Evolutionary conservation across 306 rosid species (phyloP).

Genomic region (Cotoneaster glaucophyllus): DNA sequence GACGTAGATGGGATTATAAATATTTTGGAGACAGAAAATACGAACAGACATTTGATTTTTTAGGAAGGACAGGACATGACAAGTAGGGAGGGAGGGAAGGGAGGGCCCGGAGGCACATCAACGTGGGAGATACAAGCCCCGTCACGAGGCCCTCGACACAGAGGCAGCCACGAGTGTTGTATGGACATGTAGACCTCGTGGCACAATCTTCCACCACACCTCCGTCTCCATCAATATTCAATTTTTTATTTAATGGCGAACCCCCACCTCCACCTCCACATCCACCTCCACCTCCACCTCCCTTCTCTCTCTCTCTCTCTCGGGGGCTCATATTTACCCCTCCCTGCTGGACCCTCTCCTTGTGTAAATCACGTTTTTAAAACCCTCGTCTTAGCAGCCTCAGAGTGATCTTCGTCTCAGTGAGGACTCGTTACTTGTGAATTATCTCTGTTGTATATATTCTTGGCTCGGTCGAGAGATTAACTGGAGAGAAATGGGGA

Average conservation of each 20-base stretch:
- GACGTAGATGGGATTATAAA: not conserved
- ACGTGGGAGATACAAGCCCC: slow-evolving; percentile 54
- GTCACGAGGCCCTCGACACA: slow-evolving; percentile 26
- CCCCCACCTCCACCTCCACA: not conserved
- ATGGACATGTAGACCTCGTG: slow-evolving; percentile 31
- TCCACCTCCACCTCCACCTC: too few species aligned
- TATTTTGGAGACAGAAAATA: not conserved
- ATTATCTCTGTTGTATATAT: not conserved
- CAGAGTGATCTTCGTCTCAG: not conserved
- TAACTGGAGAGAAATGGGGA: slow-evolving; percentile 42
- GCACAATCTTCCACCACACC: slow-evolving; percentile 43
- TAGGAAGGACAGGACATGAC: not conserved
- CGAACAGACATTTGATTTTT: not conserved
- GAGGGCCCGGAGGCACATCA: not conserved
- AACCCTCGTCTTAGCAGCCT: not conserved
- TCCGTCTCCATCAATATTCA: not conserved
- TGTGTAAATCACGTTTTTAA: not conserved
- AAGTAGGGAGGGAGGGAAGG: not conserved
- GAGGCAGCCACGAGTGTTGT: slow-evolving; percentile 53
- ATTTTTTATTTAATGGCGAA: not conserved
- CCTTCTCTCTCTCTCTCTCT: not conserved
- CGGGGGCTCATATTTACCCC: not conserved
- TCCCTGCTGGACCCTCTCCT: not conserved
- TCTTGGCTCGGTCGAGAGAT: not conserved
- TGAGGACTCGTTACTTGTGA: not conserved